These are phyloP conservation scores for Syncephalastrum monosporum DNA, from an alignment of 371 early-diverging fungal species.

Conservation along the genomic window DNA sequence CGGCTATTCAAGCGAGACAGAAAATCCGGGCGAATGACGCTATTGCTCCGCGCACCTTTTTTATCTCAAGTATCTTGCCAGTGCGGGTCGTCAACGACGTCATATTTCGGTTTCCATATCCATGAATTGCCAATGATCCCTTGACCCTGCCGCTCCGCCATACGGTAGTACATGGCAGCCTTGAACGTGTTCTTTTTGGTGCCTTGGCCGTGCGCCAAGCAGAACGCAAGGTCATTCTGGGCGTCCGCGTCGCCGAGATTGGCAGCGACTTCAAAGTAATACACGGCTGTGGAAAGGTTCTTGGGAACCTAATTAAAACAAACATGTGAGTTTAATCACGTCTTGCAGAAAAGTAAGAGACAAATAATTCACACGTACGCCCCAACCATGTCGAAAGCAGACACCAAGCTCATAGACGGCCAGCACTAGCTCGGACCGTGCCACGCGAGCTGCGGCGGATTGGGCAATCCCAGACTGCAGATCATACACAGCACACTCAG, in stretches of 20 bases:
- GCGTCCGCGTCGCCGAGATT: slow-evolving; percentile 91
- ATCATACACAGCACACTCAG: slow-evolving; percentile 58
- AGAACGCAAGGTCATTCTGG: slow-evolving; percentile 83
- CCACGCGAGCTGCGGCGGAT: slow-evolving; percentile 20
- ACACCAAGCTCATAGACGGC: slow-evolving; percentile 89
- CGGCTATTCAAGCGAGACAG: too few relatives aligned
- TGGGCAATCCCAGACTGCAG: slow-evolving; percentile 16
- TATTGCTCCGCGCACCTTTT: too few relatives aligned
- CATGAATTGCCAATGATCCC: slow-evolving; percentile 88
- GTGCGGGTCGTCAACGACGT: slow-evolving; percentile 12
- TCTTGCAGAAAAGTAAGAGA: too few relatives aligned
- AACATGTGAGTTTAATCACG: not conserved
- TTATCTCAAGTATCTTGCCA: slow-evolving; percentile 2
- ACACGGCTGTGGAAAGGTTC: slow-evolving; percentile 76
- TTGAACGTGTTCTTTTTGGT: slow-evolving; percentile 78
- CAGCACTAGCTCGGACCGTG: slow-evolving; percentile 62
- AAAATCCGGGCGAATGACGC: too few relatives aligned
- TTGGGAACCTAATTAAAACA: slow-evolving; percentile 57
- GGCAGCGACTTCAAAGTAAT: slow-evolving; percentile 89
- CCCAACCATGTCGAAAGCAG: slow-evolving; percentile 92
- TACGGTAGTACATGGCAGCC: slow-evolving; percentile 88
- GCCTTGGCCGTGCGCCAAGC: slow-evolving; percentile 80
- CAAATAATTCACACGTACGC: slow-evolving; percentile 45
- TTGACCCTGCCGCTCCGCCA: slow-evolving; percentile 81
- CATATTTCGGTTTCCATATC: slow-evolving; percentile 91